phyloP scores from a whole-genome alignment of 495 filamentous ascomycete species.

The Penicillium longicatenatum region DNA sequence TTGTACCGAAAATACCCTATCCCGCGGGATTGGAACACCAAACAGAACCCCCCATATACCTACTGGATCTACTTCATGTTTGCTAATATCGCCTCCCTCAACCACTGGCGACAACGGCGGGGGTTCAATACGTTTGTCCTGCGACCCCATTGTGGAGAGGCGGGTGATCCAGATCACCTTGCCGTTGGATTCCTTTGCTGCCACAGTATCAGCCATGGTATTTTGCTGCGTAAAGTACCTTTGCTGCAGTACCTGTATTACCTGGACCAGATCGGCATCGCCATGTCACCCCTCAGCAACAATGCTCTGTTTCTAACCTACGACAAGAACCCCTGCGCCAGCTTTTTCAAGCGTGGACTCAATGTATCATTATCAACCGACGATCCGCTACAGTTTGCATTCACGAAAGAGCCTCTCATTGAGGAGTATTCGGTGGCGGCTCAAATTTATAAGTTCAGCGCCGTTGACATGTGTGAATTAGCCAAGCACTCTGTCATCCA shows the following conservation, averaged over 20 bases:
- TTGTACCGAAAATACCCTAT: slow-evolving; percentile 92
- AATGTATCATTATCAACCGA: slow-evolving; percentile 97
- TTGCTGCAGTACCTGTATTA: slow-evolving; percentile 97
- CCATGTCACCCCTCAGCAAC: slow-evolving; percentile 98
- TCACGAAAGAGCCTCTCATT: slow-evolving; percentile 96
- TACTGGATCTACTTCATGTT: slow-evolving; percentile 99
- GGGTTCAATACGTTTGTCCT: slow-evolving; percentile 96
- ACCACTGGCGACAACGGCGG: slow-evolving; percentile 83
- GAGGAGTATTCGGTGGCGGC: slow-evolving; percentile 98
- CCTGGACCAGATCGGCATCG: slow-evolving; percentile 95
- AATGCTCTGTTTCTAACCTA: slow-evolving; percentile 97
- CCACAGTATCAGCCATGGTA: slow-evolving; percentile 96
- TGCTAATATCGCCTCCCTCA: slow-evolving; percentile 90
- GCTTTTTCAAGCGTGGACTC: slow-evolving; percentile 90
- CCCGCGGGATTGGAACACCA: slow-evolving; percentile 82
- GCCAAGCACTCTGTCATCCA: slow-evolving; percentile 94
- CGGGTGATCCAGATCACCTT: slow-evolving; percentile 94
- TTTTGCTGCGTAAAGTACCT: slow-evolving; percentile 90
- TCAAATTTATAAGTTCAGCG: slow-evolving; percentile 96
- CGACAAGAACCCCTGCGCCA: slow-evolving; percentile 92
- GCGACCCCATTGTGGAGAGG: slow-evolving; percentile 94
- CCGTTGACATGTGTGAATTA: slow-evolving; percentile 98
- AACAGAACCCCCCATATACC: slow-evolving; percentile 95
- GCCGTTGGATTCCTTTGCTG: slow-evolving; percentile 91
- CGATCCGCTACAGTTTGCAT: slow-evolving; percentile 96